These are phyloP conservation scores for Leishmania turanica DNA, from an alignment of 208 protist genomes.

Conservation along the genomic window DNA sequence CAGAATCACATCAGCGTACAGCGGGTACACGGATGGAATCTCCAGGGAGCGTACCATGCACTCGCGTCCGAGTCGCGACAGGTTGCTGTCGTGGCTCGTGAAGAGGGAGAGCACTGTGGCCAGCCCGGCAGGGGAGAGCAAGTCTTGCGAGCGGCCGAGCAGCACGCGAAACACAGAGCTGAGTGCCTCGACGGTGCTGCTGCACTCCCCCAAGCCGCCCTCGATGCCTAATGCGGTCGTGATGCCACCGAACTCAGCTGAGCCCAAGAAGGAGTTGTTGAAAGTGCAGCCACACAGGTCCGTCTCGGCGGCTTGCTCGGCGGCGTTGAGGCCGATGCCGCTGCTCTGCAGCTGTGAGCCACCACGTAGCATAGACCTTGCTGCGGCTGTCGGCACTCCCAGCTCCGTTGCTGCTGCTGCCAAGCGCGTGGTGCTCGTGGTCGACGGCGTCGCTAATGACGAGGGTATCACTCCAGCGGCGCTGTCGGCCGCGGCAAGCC, in stretches of 20 bases:
- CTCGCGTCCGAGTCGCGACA: slow-evolving; percentile 54
- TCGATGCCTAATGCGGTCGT: slow-evolving; percentile 7
- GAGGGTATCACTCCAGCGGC: not conserved
- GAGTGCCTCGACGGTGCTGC: slow-evolving; percentile 44
- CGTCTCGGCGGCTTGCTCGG: not conserved
- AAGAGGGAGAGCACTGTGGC: slow-evolving; percentile 57
- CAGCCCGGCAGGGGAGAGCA: slow-evolving; percentile 38
- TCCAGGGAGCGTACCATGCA: slow-evolving; percentile 68
- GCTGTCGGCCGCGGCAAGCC: not conserved
- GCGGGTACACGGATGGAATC: slow-evolving; percentile 46
- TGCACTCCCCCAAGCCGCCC: slow-evolving; percentile 25
- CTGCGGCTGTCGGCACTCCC: not conserved
- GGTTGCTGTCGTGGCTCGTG: slow-evolving; percentile 34
- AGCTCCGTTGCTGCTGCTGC: not conserved
- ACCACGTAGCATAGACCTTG: not conserved
- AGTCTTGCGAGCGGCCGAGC: slow-evolving; percentile 39
- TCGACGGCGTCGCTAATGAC: not conserved
- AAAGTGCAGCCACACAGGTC: slow-evolving; percentile 5
- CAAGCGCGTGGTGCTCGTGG: not conserved
- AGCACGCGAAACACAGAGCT: slow-evolving; percentile 54
- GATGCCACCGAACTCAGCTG: slow-evolving; percentile 12
- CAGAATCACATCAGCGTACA: slow-evolving; percentile 55
- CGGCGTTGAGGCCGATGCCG: too few species aligned
- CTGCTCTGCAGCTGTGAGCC: not conserved
- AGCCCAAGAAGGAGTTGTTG: slow-evolving; percentile 26